A percentile compares a stretch with the other conserved stretches of the same genome.
Evolutionary conservation across 2,329 filamentous ascomycete genomes (phyloP).

Genomic region (Clonostachys sp.): DNA sequence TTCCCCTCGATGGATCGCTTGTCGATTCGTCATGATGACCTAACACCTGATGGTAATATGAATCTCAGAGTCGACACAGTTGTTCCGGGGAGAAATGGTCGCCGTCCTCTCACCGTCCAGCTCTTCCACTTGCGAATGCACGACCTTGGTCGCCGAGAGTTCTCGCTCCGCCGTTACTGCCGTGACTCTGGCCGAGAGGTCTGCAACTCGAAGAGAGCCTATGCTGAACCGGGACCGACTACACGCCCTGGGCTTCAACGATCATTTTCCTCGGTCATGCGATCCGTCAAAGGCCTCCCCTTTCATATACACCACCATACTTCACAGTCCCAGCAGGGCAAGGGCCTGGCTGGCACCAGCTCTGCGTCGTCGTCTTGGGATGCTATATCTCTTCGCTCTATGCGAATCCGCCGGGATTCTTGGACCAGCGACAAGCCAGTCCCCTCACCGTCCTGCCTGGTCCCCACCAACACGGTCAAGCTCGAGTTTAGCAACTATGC

Average conservation of each 20-base stretch:
- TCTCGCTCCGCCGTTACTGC: slow-evolving; percentile 87
- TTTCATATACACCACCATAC: slow-evolving; percentile 16
- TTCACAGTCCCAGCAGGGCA: slow-evolving; percentile 4
- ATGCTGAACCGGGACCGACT: slow-evolving; percentile 10
- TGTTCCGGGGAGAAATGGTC: slow-evolving; percentile 42
- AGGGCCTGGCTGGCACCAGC: slow-evolving; percentile 2
- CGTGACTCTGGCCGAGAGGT: slow-evolving; percentile 91
- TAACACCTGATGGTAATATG: slow-evolving; percentile 91
- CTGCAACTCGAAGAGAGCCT: slow-evolving; percentile 75
- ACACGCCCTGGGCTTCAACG: slow-evolving; percentile 32
- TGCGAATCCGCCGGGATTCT: slow-evolving; percentile 4
- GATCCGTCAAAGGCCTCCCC: slow-evolving; percentile 27
- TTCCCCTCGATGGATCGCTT: slow-evolving; percentile 83
- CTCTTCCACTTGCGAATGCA: slow-evolving; percentile 96
- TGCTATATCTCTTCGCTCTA: slow-evolving; percentile 5
- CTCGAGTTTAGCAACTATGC: slow-evolving; percentile 98
- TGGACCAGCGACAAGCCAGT: slow-evolving; percentile 11
- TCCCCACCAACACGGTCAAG: slow-evolving; percentile 74
- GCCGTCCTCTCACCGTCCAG: slow-evolving; percentile 63
- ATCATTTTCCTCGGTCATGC: slow-evolving; percentile 45
- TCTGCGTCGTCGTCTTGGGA: slow-evolving; percentile 2
- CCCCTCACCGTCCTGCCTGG: slow-evolving; percentile 26
- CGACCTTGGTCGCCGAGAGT: slow-evolving; percentile 79
- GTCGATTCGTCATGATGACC: slow-evolving; percentile 84
- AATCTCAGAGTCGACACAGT: slow-evolving; percentile 86